Evolutionary conservation across 805 yeast species (phyloP).

Genomic region (Cyberlindnera veronae): DNA sequence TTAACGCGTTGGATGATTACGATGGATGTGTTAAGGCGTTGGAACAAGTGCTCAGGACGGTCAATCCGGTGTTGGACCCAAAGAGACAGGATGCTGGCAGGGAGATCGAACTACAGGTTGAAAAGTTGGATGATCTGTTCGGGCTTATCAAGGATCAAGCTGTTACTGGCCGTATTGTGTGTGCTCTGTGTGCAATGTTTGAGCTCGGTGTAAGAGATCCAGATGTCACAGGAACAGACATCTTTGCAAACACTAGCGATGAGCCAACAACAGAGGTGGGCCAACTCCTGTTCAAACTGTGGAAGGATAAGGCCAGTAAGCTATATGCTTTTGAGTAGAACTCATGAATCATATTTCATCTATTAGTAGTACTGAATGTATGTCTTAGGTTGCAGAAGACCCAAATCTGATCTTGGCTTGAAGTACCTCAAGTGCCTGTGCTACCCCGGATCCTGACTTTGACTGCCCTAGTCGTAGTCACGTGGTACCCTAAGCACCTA

Average conservation of each 20-base stretch:
- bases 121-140: slow-evolving; percentile 23
- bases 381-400: too few species aligned
- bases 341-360: background rate
- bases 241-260: slow-evolving; percentile 6
- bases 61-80: slow-evolving; percentile 26
- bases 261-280: slow-evolving; percentile 12
- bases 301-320: slow-evolving; percentile 29
- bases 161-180: slow-evolving; percentile 34
- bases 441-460: background rate
- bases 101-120: slow-evolving; percentile 3
- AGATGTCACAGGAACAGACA: slow-evolving; percentile 11
- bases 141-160: slow-evolving; percentile 25
- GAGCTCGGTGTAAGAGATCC: slow-evolving; percentile 24
- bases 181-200: slow-evolving; percentile 33
- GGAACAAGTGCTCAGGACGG: slow-evolving; percentile 15
- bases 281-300: slow-evolving; percentile 23
- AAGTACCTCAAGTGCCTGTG: too few species aligned
- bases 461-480: background rate
- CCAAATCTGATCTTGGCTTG: too few species aligned
- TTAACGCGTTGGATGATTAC: slow-evolving; percentile 7
- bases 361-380: too few species aligned
- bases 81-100: slow-evolving; percentile 11
- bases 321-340: slow-evolving; percentile 33
- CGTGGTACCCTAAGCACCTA: slow-evolving; percentile 2
- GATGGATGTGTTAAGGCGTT: slow-evolving; percentile 4